Evolutionary conservation across 768 basidiomycete genomes (phyloP).

Genomic region (Hygrocybe punicea): DNA sequence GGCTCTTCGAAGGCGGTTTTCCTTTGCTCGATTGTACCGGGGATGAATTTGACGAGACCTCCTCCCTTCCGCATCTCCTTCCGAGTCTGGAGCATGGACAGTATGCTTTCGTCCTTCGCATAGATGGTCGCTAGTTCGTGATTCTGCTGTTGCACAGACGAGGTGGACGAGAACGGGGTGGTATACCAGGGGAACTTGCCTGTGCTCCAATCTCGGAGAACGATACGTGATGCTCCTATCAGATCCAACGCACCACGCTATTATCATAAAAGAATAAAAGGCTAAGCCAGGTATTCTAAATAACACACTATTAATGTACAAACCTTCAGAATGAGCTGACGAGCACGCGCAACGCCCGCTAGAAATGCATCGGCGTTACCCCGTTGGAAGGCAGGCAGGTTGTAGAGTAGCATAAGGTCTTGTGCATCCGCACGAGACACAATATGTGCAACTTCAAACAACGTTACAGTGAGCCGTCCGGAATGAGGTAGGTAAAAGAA

Average conservation of each 20-base stretch:
- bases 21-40: slow-evolving; percentile 38
- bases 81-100: slow-evolving; percentile 48
- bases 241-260: slow-evolving; percentile 74
- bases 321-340: slow-evolving; percentile 77
- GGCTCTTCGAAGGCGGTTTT: slow-evolving; percentile 38
- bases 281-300: slow-evolving; percentile 5
- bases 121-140: slow-evolving; percentile 32
- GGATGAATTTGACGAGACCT: slow-evolving; percentile 55
- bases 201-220: slow-evolving; percentile 82
- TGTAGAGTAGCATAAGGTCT: slow-evolving; percentile 89
- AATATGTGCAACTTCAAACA: slow-evolving; percentile 57
- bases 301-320: slow-evolving; percentile 15
- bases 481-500: neutral
- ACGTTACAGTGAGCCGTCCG: slow-evolving; percentile 12
- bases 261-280: slow-evolving; percentile 12
- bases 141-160: slow-evolving; percentile 3
- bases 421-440: slow-evolving; percentile 65
- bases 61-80: slow-evolving; percentile 65
- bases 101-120: slow-evolving; percentile 47
- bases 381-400: slow-evolving; percentile 69
- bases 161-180: slow-evolving; percentile 39
- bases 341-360: slow-evolving; percentile 68
- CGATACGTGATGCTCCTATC: slow-evolving; percentile 67
- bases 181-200: slow-evolving; percentile 75
- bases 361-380: slow-evolving; percentile 74